Base-by-base conservation (phyloP, 306 rosid genomes). In the Lagenaria siceraria region DNA sequence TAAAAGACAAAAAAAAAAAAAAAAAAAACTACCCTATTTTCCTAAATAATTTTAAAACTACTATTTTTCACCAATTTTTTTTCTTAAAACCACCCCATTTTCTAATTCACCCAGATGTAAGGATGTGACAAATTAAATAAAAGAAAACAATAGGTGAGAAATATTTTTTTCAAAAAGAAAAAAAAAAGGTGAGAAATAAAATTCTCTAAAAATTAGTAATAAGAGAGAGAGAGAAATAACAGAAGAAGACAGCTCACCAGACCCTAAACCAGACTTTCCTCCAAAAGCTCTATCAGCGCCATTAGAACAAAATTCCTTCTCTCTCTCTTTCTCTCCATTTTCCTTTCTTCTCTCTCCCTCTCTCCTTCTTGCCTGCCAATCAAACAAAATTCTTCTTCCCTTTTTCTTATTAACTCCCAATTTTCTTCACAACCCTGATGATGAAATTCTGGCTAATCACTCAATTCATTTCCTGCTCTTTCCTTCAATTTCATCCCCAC, bases 171-270 rank as follows among this genome's bases (percentile, higher is more conserved):
- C n/a, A n/a, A n/a, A n/a, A 17, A 51, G n/a, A 5, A 17, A 48
- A 11, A 24, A 3, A 58, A 51, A 17, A 5, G n/a, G n/a, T 17
- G 21, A 51, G n/a, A 51, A 51, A 19, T 64, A n/a, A 65, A 65
- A 18, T 10, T 11, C 5, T 11, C 53, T 8, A 48, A 48, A 62
- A 71, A 71, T 25, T 71, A 71, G 14, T 1, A 24, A 24, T 14
- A 73, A n/a, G 77, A 74, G 33, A 76, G 21, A 27, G 33, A 42
- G 33, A 70, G 19, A 24, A 1, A 77, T 8, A 43, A 77, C 17
- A 46, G 35, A 61, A 43, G 48, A 77, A 6, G 80, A 77, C 80
- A 61, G 80, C 74, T 77, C 73, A 77, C 13, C 80, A 3, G 48
- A 77, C 60, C 79, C 58, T 66, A 52, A 24, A 61, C 70, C 60